Conservation (phyloP, 805 yeast species). For the Yamadazyma endophytica region DNA sequence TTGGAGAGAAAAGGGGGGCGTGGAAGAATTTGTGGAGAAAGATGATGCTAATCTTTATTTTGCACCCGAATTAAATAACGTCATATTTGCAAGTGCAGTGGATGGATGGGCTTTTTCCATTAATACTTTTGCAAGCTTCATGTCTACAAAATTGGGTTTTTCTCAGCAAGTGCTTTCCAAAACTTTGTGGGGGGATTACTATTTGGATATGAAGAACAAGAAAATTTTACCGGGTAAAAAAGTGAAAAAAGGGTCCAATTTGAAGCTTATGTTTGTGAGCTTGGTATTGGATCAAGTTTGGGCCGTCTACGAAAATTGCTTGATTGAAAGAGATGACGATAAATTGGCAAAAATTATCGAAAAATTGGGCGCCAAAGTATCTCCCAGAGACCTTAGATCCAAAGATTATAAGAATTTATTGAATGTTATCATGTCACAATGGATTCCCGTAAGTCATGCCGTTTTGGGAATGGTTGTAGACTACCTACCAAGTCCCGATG, state of each 20-base stretch:
- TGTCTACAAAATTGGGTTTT: conserved; percentile 80
- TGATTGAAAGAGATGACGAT: conserved; percentile 62
- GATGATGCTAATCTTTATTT: conserved; percentile 83
- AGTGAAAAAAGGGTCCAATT: conserved; percentile 41
- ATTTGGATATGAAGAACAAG: conserved; percentile 84
- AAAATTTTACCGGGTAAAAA: conserved; percentile 68
- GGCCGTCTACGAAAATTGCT: conserved; percentile 78
- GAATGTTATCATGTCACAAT: conserved; percentile 74
- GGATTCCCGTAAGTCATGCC: conserved; percentile 92
- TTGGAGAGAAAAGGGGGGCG: conserved; percentile 65
- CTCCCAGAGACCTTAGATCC: conserved; percentile 73
- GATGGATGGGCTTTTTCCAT: conserved; percentile 98
- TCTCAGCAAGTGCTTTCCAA: conserved; percentile 73
- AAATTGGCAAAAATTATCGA: conserved; percentile 70
- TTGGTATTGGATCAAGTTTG: conserved; percentile 86
- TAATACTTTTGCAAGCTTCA: conserved; percentile 81
- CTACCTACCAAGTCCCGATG: conserved; percentile 75
- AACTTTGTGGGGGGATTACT: conserved; percentile 95
- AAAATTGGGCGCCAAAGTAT: conserved; percentile 62
- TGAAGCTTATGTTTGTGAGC: conserved; percentile 83
- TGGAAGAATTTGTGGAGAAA: conserved; percentile 60
- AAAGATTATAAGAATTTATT: conserved; percentile 68
- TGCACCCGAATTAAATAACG: conserved; percentile 83
- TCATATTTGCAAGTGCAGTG: conserved; percentile 82
- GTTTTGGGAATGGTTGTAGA: conserved; percentile 81